Evolutionary conservation across 805 yeast species (phyloP).

Genomic region (Candida schatavii): DNA sequence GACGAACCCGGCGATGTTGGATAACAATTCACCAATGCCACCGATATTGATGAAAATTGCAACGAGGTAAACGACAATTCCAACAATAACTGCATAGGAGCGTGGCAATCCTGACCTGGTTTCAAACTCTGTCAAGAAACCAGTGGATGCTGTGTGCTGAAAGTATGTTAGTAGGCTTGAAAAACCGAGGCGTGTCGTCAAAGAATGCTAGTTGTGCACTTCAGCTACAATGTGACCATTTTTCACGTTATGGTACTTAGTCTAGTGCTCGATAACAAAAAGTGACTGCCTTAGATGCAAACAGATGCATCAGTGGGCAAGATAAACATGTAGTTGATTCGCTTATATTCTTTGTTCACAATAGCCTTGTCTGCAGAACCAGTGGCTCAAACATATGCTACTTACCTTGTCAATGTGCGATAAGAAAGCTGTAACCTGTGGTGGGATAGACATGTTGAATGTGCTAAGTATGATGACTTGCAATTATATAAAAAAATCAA

Average conservation of each 20-base stretch:
- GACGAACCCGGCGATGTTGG: constrained; percentile 88
- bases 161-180: constrained; percentile 4
- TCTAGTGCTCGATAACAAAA: too few relatives aligned
- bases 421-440: constrained; percentile 45
- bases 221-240: too few relatives aligned
- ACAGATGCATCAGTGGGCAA: too few relatives aligned
- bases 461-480: too few relatives aligned
- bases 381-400: too few relatives aligned
- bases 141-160: constrained; percentile 9
- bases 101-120: constrained; percentile 62
- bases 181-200: too few relatives aligned
- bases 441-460: constrained; percentile 6
- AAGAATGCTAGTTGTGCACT: too few relatives aligned
- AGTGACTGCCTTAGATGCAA: too few relatives aligned
- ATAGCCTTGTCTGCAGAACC: too few relatives aligned
- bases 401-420: constrained; percentile 47
- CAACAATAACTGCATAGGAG: constrained; percentile 76
- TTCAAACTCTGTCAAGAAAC: constrained; percentile 37
- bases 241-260: too few relatives aligned
- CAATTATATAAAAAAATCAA: neutral
- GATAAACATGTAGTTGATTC: too few relatives aligned
- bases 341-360: too few relatives aligned
- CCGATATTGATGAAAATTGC: constrained; percentile 87
- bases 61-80: constrained; percentile 63
- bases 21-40: constrained; percentile 90